Evolutionary conservation across 805 yeast species (phyloP).

Genomic region (Blastobotrys mokoenaii): DNA sequence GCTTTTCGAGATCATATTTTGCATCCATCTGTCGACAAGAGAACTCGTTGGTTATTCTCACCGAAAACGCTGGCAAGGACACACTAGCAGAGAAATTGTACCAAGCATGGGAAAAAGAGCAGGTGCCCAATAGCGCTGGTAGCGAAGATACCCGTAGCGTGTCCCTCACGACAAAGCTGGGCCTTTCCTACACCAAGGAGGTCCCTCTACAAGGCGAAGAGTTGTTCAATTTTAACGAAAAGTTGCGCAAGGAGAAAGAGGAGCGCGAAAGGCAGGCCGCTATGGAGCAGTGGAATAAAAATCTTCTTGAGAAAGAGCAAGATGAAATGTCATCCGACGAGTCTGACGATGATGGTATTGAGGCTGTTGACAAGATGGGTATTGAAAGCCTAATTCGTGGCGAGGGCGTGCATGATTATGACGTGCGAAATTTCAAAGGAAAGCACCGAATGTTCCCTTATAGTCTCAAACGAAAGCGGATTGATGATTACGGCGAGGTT

Average conservation of each 20-base stretch:
- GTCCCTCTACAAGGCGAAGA: constrained; percentile 30
- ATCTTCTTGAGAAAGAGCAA: constrained; percentile 30
- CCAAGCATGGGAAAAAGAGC: constrained; percentile 19
- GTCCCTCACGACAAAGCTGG: constrained; percentile 10
- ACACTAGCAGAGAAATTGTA: constrained; percentile 45
- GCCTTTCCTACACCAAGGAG: constrained; percentile 15
- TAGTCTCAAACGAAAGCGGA: constrained; percentile 45
- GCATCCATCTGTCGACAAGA: constrained; percentile 50
- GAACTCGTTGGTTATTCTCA: constrained; percentile 62
- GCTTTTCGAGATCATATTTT: constrained; percentile 40
- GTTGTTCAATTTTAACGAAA: constrained; percentile 23
- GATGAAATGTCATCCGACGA: constrained; percentile 21
- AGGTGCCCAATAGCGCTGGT: neutral
- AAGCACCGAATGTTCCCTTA: constrained; percentile 69
- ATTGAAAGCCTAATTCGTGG: constrained; percentile 22
- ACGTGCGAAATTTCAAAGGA: constrained; percentile 38
- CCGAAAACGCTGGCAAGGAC: constrained; percentile 49
- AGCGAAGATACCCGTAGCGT: constrained; percentile 1
- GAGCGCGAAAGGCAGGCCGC: constrained; percentile 23
- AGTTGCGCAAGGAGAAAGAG: constrained; percentile 18
- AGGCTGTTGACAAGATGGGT: constrained; percentile 20
- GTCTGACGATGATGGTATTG: constrained; percentile 25
- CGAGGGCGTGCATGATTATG: constrained; percentile 41
- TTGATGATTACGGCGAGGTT: constrained; percentile 83
- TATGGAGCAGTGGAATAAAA: constrained; percentile 30